Evolutionary conservation across 2,329 filamentous ascomycete genomes (phyloP).

Genomic region (Neofusicoccum ribis): DNA sequence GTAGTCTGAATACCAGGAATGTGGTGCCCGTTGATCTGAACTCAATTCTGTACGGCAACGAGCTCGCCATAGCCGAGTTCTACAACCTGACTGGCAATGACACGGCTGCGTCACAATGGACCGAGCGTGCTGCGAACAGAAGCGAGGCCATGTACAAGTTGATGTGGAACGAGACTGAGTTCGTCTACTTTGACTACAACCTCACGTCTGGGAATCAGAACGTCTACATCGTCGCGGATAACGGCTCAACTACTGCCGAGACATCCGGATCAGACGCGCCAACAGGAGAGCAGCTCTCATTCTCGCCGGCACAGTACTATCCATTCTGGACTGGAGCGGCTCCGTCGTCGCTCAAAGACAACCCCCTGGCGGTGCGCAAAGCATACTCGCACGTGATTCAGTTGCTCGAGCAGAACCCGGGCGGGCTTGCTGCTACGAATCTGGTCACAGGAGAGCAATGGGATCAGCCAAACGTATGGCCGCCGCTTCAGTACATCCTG

Average conservation of each 20-base stretch:
- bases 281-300: slow-evolving; percentile 57
- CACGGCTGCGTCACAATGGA: slow-evolving; percentile 53
- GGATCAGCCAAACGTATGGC: slow-evolving; percentile 72
- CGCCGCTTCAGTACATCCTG: slow-evolving; percentile 64
- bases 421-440: slow-evolving; percentile 65
- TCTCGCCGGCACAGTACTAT: slow-evolving; percentile 62
- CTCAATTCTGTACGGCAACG: slow-evolving; percentile 67
- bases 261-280: slow-evolving; percentile 49
- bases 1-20: slow-evolving; percentile 60
- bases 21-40: slow-evolving; percentile 67
- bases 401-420: slow-evolving; percentile 54
- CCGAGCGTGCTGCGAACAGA: slow-evolving; percentile 51
- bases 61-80: slow-evolving; percentile 59
- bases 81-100: slow-evolving; percentile 54
- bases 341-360: slow-evolving; percentile 56
- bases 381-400: slow-evolving; percentile 56
- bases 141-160: slow-evolving; percentile 63
- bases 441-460: slow-evolving; percentile 64
- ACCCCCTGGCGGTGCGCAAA: slow-evolving; percentile 58
- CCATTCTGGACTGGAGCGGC: slow-evolving; percentile 71
- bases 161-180: slow-evolving; percentile 65
- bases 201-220: slow-evolving; percentile 59
- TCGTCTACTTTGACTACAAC: slow-evolving; percentile 70
- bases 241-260: slow-evolving; percentile 47
- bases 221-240: slow-evolving; percentile 54